These are phyloP conservation scores for Stentor roeselii DNA, from an alignment of 73 alveolate genomes.

Conservation along the genomic window DNA sequence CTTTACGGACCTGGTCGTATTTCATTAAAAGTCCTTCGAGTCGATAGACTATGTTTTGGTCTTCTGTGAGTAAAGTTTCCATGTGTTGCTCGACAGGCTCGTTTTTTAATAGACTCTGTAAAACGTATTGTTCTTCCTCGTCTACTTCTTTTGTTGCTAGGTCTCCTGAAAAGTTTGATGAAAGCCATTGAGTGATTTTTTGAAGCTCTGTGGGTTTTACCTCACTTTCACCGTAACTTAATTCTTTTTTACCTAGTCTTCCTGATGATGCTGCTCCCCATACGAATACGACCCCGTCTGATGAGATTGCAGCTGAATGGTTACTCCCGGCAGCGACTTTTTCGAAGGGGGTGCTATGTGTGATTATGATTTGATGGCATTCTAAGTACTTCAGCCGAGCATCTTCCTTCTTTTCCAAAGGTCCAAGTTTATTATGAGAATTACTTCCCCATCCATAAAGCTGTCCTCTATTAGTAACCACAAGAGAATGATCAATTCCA, in stretches of 20 bases:
- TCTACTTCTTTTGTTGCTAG: neutral
- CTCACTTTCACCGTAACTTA: neutral
- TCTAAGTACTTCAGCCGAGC: neutral
- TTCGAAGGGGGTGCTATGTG: neutral
- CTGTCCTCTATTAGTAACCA: slow-evolving; percentile 31
- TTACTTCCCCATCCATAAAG: slow-evolving; percentile 36
- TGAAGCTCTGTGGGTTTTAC: neutral
- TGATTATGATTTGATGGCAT: neutral
- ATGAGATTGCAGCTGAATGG: slow-evolving; percentile 46
- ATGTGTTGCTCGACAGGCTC: neutral
- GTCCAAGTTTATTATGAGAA: slow-evolving; percentile 36
- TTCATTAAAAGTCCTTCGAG: neutral
- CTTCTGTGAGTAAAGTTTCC: slow-evolving; percentile 14
- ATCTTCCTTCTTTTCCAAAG: neutral
- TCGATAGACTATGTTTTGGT: neutral
- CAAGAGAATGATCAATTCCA: slow-evolving; percentile 23
- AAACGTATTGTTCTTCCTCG: neutral
- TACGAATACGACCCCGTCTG: slow-evolving; percentile 38
- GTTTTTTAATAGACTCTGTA: slow-evolving; percentile 13
- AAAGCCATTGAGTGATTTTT: neutral
- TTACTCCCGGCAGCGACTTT: slow-evolving; percentile 10
- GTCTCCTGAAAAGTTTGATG: neutral
- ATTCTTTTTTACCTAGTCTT: neutral
- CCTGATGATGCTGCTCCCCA: slow-evolving; percentile 36
- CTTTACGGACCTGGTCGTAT: slow-evolving; percentile 6